Evolutionary conservation across 2,329 filamentous ascomycete genomes (phyloP).

Genomic region (Thelonectria discophora): DNA sequence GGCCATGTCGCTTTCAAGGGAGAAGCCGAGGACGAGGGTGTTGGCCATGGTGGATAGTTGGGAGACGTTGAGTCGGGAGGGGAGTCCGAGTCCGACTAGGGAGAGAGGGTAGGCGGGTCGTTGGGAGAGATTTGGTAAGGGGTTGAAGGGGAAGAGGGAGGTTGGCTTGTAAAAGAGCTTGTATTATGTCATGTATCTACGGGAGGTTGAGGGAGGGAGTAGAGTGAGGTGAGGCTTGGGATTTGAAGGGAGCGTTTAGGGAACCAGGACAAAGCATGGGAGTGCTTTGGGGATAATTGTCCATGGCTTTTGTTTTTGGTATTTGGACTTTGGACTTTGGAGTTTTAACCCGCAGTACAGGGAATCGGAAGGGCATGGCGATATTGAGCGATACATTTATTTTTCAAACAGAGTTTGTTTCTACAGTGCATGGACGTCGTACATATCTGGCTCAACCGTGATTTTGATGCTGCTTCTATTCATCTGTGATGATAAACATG

Average conservation of each 20-base stretch:
- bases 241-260: too few species aligned
- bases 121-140: too few species aligned
- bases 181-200: constrained; percentile 16
- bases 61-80: constrained; percentile 57
- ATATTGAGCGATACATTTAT: not conserved
- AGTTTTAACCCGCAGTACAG: not conserved
- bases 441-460: too few species aligned
- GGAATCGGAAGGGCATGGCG: not conserved
- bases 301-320: not conserved
- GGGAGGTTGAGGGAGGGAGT: too few species aligned
- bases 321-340: not conserved
- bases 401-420: not conserved
- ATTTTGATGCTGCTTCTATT: not conserved
- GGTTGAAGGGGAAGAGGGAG: too few species aligned
- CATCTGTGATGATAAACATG: not conserved
- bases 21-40: constrained; percentile 57
- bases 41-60: constrained; percentile 65
- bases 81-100: constrained; percentile 42
- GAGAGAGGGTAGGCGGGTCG: too few species aligned
- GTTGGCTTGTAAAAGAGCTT: too few species aligned
- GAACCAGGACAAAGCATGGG: too few species aligned
- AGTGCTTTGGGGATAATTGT: not conserved
- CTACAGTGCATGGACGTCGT: too few species aligned
- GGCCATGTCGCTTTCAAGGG: constrained; percentile 51
- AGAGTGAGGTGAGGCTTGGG: not conserved